A percentile compares a stretch with the other conserved stretches of the same genome.
These are phyloP conservation scores for Lodderomyces margitis DNA, from an alignment of 1,139 yeast genomes.

Conservation along the genomic window DNA sequence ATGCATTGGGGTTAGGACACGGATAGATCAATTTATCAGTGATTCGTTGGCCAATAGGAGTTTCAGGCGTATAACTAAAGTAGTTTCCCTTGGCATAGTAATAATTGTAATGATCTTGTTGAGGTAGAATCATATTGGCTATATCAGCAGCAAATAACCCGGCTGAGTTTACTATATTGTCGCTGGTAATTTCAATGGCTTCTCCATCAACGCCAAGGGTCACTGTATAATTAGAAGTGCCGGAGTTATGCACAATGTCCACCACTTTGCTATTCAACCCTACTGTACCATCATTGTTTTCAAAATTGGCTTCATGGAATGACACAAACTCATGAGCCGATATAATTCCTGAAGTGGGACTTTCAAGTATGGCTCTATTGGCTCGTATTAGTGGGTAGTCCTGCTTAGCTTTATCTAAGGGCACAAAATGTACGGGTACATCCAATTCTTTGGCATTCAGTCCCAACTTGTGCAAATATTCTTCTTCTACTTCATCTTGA, in stretches of 20 bases:
- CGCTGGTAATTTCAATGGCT: slow-evolving; percentile 46
- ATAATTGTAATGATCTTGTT: slow-evolving; percentile 54
- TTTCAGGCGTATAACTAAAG: slow-evolving; percentile 51
- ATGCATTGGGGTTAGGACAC: slow-evolving; percentile 68
- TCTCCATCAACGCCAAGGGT: slow-evolving; percentile 33
- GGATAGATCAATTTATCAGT: slow-evolving; percentile 64
- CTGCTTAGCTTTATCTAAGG: slow-evolving; percentile 39
- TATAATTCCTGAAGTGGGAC: slow-evolving; percentile 86
- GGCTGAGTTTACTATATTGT: slow-evolving; percentile 69
- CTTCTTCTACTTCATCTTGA: slow-evolving; percentile 62
- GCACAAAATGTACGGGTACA: slow-evolving; percentile 60
- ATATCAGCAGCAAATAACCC: slow-evolving; percentile 73
- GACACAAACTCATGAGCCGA: slow-evolving; percentile 75
- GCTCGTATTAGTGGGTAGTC: slow-evolving; percentile 71
- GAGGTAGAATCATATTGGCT: slow-evolving; percentile 67
- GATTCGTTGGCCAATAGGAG: slow-evolving; percentile 29
- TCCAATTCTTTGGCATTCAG: slow-evolving; percentile 50
- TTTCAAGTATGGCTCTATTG: slow-evolving; percentile 56
- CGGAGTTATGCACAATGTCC: slow-evolving; percentile 31
- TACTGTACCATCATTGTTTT: slow-evolving; percentile 58
- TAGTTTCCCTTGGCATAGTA: slow-evolving; percentile 85
- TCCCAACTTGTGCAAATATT: slow-evolving; percentile 54
- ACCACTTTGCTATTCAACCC: slow-evolving; percentile 61
- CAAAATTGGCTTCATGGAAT: slow-evolving; percentile 54
- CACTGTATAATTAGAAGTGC: slow-evolving; percentile 25